Evolutionary conservation across 1,284 basidiomycete genomes (phyloP), one percentile per base, ranked within the genome.

Genomic region (Ceratorhiza oryzae-sativae): DNA sequence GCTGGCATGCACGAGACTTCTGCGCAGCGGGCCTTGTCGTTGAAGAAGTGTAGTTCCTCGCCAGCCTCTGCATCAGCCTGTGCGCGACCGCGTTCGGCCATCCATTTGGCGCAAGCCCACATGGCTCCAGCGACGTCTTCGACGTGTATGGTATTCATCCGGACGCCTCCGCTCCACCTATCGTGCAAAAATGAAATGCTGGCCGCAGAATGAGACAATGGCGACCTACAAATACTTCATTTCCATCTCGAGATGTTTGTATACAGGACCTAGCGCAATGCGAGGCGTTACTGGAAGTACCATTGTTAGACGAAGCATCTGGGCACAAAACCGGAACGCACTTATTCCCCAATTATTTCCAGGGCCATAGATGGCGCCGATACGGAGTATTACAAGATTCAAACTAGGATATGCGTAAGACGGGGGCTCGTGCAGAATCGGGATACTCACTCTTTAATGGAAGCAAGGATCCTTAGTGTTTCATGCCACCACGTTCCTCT

Each of bases 401-500:
- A 95, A 83, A 62, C 92, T 93, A 75, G 18, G 42, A 15, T 62
- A 18, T 15, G 25, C 3, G 39, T 58, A 23, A 63, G 34, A 34
- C 15, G n/a, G 20, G n/a, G 49, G 3, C 20, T 25, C 5, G 27
- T 1, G 25, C 9, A 34, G 23, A 46, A 49, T 39, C 13, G 18
- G 30, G 3, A 41, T 2, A 81, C 87, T 72, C 78, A 92, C 89
- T 87, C 85, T 74, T 87, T 81, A 53, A 95, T 89, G n/a, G 86
- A 85, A 45, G 88, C 92, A 73, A 95, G 79, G 76, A 87, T 88
- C 39, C 94, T 86, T 48, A 93, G 81, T 0, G 90, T 87, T 82
- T 95, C 94, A 77, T 95, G 93, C 93, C 94, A 95, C 94, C 94
- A 96, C 25, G 84, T 87, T 12, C 94, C 93, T 68, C 90, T 82